These are phyloP conservation scores for Cyclanthera cordifolia DNA, from an alignment of 306 rosid species.

Conservation along the genomic window DNA sequence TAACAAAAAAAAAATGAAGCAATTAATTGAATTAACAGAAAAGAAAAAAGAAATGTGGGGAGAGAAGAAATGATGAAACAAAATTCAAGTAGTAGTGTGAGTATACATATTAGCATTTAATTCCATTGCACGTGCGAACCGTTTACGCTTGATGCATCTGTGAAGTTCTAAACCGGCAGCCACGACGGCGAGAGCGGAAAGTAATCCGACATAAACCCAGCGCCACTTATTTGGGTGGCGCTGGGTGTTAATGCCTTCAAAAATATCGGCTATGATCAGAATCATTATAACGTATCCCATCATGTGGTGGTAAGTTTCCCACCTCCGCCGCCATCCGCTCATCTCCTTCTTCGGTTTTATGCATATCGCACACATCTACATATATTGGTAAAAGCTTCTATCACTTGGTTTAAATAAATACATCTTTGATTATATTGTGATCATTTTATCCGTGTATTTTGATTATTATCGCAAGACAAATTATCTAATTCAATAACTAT, in stretches of 20 bases:
- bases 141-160: conserved; percentile 18
- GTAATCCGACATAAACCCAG: conserved; percentile 31
- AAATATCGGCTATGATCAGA: conserved; percentile 28
- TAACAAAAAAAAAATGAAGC: too few species aligned
- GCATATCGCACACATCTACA: background rate
- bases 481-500: too few species aligned
- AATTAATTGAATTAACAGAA: too few species aligned
- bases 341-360: conserved; percentile 18
- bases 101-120: conserved; percentile 19
- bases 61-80: background rate
- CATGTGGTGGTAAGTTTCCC: conserved; percentile 21
- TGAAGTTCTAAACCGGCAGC: conserved; percentile 27
- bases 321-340: conserved; percentile 2
- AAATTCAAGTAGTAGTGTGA: background rate
- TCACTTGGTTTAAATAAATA: too few species aligned
- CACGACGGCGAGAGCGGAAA: conserved; percentile 21
- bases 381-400: too few species aligned
- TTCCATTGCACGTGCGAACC: conserved; percentile 9
- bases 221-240: conserved; percentile 24
- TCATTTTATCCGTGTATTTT: too few species aligned
- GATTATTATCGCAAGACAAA: too few species aligned
- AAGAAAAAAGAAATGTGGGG: background rate
- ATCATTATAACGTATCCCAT: conserved; percentile 26
- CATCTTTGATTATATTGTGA: too few species aligned
- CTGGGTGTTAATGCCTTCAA: conserved; percentile 28